Evolutionary conservation across 2,329 filamentous ascomycete species (phyloP).

Genomic region (Colletotrichum cereale): DNA sequence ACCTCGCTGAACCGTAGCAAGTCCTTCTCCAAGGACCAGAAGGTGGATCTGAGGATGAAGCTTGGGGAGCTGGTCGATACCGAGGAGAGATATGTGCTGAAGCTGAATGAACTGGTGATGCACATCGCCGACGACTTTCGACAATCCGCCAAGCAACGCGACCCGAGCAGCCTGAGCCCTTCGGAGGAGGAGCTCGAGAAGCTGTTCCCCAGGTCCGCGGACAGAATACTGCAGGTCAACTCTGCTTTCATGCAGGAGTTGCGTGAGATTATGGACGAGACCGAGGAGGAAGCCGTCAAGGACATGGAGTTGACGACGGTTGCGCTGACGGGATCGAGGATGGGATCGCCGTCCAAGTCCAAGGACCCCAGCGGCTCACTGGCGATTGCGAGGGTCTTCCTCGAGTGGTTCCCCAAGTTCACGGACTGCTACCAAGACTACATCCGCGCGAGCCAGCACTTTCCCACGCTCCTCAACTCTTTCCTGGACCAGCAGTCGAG

Average conservation of each 20-base stretch:
- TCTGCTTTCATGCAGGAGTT: constrained; percentile 83
- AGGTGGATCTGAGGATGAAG: constrained; percentile 86
- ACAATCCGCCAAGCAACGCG: constrained; percentile 71
- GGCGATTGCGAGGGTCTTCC: constrained; percentile 82
- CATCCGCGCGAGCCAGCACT: constrained; percentile 89
- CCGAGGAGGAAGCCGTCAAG: constrained; percentile 81
- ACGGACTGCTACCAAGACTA: constrained; percentile 93
- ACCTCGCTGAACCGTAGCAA: constrained; percentile 83
- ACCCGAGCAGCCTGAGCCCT: constrained; percentile 75
- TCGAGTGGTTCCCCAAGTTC: constrained; percentile 95
- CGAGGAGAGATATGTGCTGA: constrained; percentile 92
- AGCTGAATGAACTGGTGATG: constrained; percentile 85
- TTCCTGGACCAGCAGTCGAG: constrained; percentile 86
- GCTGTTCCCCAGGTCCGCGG: constrained; percentile 85
- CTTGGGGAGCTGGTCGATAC: constrained; percentile 93
- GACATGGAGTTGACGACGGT: constrained; percentile 76
- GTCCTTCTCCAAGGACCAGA: constrained; percentile 84
- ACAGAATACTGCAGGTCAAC: constrained; percentile 86
- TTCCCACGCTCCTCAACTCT: constrained; percentile 82
- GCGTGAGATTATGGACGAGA: constrained; percentile 81
- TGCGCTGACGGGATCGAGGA: constrained; percentile 56
- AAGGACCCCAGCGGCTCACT: constrained; percentile 84
- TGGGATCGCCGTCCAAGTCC: constrained; percentile 58
- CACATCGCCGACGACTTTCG: constrained; percentile 86
- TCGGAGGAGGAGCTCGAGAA: constrained; percentile 78